Conservation (phyloP, 768 basidiomycete species). For the Trametes elegans region DNA sequence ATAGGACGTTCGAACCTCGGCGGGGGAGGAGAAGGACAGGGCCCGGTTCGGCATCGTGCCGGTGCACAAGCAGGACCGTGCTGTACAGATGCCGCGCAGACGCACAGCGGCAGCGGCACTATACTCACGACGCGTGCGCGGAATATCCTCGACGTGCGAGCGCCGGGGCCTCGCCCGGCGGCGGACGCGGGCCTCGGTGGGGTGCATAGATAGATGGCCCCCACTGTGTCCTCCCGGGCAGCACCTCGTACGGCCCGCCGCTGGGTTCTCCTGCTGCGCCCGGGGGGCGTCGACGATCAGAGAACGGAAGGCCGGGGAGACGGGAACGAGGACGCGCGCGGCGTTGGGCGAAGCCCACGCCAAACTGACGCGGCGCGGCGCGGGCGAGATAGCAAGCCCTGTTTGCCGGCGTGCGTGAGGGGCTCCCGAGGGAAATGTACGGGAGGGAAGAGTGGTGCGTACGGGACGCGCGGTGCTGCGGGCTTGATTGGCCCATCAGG, state of each 20-base stretch:
- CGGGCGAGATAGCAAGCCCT: neutral
- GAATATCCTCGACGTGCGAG: neutral
- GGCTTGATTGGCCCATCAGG: neutral
- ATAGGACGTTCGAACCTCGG: slow-evolving; percentile 12
- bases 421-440: neutral
- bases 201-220: slow-evolving; percentile 1
- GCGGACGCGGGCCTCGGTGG: neutral
- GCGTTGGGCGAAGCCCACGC: neutral
- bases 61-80: neutral
- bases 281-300: slow-evolving; percentile 3
- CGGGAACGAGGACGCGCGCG: neutral
- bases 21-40: slow-evolving; percentile 1
- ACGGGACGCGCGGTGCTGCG: neutral
- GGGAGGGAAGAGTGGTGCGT: neutral
- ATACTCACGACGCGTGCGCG: neutral
- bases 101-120: slow-evolving; percentile 1
- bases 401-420: neutral
- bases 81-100: neutral
- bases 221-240: neutral
- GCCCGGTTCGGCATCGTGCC: neutral
- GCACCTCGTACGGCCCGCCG: neutral
- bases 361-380: neutral
- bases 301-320: neutral
- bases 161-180: neutral
- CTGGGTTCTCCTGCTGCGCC: neutral